These are phyloP conservation scores for Neophaeococcomyces mojaviensis DNA, from an alignment of 2,329 filamentous ascomycete species.

Conservation along the genomic window DNA sequence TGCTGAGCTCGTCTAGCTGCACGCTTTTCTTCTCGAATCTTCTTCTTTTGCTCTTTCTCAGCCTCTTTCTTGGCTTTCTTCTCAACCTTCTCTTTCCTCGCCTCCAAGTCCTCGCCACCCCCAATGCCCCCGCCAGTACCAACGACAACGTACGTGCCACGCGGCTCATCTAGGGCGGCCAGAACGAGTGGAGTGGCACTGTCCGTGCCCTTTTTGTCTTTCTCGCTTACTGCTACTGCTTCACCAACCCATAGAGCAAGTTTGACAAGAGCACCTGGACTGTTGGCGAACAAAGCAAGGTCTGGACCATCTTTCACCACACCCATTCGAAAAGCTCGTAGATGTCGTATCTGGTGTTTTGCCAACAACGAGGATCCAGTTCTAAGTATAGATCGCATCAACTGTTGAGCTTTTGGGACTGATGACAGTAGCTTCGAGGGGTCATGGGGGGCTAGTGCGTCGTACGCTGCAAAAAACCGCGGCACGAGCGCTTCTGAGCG, in stretches of 20 bases:
- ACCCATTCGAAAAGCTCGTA: slow-evolving; percentile 88
- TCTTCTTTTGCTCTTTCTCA: slow-evolving; percentile 57
- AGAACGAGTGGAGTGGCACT: slow-evolving; percentile 78
- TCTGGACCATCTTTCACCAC: slow-evolving; percentile 94
- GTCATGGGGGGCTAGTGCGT: slow-evolving; percentile 43
- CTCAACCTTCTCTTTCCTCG: slow-evolving; percentile 59
- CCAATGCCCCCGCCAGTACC: slow-evolving; percentile 78
- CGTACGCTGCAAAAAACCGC: slow-evolving; percentile 54
- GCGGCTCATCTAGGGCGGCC: slow-evolving; percentile 76
- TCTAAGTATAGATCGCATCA: slow-evolving; percentile 86
- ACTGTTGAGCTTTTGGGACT: slow-evolving; percentile 75
- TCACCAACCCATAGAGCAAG: slow-evolving; percentile 91
- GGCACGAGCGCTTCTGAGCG: slow-evolving; percentile 27
- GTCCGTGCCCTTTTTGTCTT: slow-evolving; percentile 61
- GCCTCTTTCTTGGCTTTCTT: slow-evolving; percentile 56
- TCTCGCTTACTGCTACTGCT: slow-evolving; percentile 82
- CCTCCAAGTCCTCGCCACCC: slow-evolving; percentile 65
- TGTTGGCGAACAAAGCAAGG: slow-evolving; percentile 78
- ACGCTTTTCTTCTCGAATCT: slow-evolving; percentile 53
- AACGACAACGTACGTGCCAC: slow-evolving; percentile 85
- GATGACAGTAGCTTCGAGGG: slow-evolving; percentile 58
- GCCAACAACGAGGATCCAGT: slow-evolving; percentile 86
- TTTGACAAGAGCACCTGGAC: slow-evolving; percentile 81
- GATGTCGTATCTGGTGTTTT: slow-evolving; percentile 87
- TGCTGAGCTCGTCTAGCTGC: slow-evolving; percentile 47